Percentiles rank a stretch among this genome's conserved stretches.
Conservation (phyloP, 495 filamentous ascomycete genomes). For the Annulohypoxylon maeteangense region DNA sequence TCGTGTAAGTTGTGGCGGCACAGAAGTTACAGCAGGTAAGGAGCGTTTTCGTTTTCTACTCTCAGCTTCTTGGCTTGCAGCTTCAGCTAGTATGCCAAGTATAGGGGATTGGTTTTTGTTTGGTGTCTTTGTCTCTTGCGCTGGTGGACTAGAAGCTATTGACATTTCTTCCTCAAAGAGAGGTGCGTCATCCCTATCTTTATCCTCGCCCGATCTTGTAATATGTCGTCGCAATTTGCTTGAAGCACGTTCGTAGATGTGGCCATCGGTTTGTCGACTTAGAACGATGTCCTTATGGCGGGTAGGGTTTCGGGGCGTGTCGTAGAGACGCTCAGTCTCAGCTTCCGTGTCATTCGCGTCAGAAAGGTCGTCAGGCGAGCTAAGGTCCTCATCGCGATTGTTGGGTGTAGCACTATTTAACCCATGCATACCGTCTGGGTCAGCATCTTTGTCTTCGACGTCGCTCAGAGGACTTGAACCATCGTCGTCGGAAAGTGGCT, state of each 20-base stretch:
- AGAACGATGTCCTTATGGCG: constrained; percentile 70
- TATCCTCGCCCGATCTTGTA: constrained; percentile 48
- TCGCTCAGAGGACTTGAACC: constrained; percentile 84
- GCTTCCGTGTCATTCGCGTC: constrained; percentile 92
- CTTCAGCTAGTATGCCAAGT: constrained; percentile 43
- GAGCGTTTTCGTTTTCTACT: constrained; percentile 64
- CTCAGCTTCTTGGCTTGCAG: constrained; percentile 52
- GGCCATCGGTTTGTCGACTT: constrained; percentile 50
- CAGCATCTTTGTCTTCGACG: constrained; percentile 76
- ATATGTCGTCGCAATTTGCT: constrained; percentile 69
- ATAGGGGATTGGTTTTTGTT: constrained; percentile 40
- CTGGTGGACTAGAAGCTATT: constrained; percentile 48
- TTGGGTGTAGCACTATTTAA: constrained; percentile 55
- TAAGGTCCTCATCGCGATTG: constrained; percentile 63
- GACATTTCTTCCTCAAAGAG: constrained; percentile 57
- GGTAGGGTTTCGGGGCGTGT: constrained; percentile 82
- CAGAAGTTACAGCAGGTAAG: constrained; percentile 56
- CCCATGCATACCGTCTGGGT: constrained; percentile 58
- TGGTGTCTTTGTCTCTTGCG: constrained; percentile 34
- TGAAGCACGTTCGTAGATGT: constrained; percentile 67
- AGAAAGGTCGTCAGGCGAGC: constrained; percentile 59
- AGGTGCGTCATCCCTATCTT: constrained; percentile 52
- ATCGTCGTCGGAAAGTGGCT: constrained; percentile 52
- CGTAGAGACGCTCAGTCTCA: constrained; percentile 93
- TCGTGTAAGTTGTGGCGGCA: constrained; percentile 61